Evolutionary conservation across 2,329 filamentous ascomycete genomes (phyloP).

Genomic region (Pseudopyricularia cyperi): DNA sequence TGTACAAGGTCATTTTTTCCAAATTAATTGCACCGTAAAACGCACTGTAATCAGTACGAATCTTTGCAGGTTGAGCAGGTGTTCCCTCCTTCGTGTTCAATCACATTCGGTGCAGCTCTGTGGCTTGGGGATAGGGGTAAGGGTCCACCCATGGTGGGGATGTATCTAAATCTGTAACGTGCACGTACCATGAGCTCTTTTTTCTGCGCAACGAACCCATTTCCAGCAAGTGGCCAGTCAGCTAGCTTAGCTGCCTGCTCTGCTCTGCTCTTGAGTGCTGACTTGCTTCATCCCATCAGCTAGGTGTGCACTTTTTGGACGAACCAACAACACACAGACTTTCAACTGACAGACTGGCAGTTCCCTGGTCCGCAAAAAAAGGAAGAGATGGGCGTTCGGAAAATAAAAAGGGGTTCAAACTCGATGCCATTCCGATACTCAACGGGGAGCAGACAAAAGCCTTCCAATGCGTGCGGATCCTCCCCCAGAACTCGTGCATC

Average conservation of each 20-base stretch:
- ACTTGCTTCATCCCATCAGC: background rate
- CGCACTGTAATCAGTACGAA: background rate
- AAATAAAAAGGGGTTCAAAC: background rate
- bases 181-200: background rate
- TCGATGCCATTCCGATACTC: too few relatives aligned
- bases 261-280: background rate
- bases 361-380: background rate
- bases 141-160: background rate
- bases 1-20: too few relatives aligned
- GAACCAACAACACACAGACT: background rate
- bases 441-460: too few relatives aligned
- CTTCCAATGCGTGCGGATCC: too few relatives aligned
- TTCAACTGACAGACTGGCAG: background rate
- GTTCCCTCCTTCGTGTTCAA: background rate
- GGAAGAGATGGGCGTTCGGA: background rate
- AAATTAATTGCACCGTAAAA: too few relatives aligned
- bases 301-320: background rate
- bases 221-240: too few relatives aligned
- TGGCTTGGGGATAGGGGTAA: background rate
- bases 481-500: background rate
- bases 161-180: background rate
- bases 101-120: background rate
- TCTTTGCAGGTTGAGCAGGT: background rate
- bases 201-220: too few relatives aligned
- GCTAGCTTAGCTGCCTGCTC: background rate